Evolutionary conservation across 1,139 yeast species (phyloP).

Genomic region (Diutina scorzettiae): DNA sequence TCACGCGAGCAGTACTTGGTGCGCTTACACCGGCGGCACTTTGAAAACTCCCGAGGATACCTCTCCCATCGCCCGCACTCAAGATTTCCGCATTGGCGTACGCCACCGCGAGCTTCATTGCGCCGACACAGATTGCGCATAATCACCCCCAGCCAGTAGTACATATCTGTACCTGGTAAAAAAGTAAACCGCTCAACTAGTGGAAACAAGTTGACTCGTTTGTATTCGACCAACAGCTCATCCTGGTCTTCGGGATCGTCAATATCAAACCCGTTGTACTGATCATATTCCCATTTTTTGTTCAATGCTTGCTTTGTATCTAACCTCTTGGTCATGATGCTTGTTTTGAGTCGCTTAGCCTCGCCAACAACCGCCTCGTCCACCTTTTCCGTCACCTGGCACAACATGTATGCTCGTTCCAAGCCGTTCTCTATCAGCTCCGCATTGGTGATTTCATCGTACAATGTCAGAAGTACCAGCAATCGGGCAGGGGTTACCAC

Average conservation of each 20-base stretch:
- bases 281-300: slow-evolving; percentile 42
- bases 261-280: slow-evolving; percentile 42
- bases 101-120: slow-evolving; percentile 78
- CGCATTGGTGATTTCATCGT: slow-evolving; percentile 24
- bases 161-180: slow-evolving; percentile 61
- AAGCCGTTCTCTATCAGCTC: slow-evolving; percentile 24
- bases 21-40: slow-evolving; percentile 86
- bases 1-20: slow-evolving; percentile 90
- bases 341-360: slow-evolving; percentile 19
- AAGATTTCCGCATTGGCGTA: slow-evolving; percentile 89
- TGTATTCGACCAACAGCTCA: slow-evolving; percentile 38
- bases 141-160: slow-evolving; percentile 94
- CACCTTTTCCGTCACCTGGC: slow-evolving; percentile 22
- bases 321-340: slow-evolving; percentile 22
- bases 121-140: slow-evolving; percentile 92
- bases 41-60: slow-evolving; percentile 82
- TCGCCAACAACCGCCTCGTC: slow-evolving; percentile 23
- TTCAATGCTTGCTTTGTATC: slow-evolving; percentile 22
- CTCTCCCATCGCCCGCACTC: slow-evolving; percentile 96
- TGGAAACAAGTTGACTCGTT: slow-evolving; percentile 66
- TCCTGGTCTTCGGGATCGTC: slow-evolving; percentile 38
- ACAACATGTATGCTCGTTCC: slow-evolving; percentile 33
- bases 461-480: slow-evolving; percentile 10
- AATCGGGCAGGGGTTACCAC: background rate
- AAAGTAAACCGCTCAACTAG: slow-evolving; percentile 86